Base-by-base conservation (phyloP, 116 monocot genomes). In the Trichopus zeylanicus region DNA sequence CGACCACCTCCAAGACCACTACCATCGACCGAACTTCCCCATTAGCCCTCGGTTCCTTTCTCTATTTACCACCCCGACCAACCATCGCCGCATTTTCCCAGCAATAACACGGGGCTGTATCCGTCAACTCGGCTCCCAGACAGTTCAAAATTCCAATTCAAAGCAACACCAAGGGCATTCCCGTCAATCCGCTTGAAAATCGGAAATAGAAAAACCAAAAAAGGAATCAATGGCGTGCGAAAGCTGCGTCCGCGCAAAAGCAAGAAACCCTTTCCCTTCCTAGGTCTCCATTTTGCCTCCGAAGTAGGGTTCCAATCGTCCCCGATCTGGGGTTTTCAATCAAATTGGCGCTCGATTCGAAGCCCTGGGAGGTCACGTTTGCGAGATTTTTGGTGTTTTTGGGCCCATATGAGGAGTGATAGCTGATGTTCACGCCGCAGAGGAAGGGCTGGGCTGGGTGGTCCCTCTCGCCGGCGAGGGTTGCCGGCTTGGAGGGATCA, bases 351-450 rank as follows among this genome's bases (percentile, higher is more conserved):
- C 59, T 26, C 30, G 26, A 61, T 42, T 42, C 18, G 42, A 42
- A 42, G 42, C 42, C 42, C 42, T 42, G 4, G 42, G n/a, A 4
- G 42, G 42, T 13, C 18, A 16, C n/a, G 18, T 42, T 42, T 13
- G 13, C 18, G 42, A 42, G n/a, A 42, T 47, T 55, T 15, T 60
- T 57, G 59, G 18, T 53, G 29, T 7, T 32, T 18, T 10, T 31
- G 46, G 9, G 4, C 26, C 31, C 42, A 18, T 49, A 46, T 62
- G 59, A 66, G 26, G 31, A 24, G 29, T 46, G 29, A 29, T 23
- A 46, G 32, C 33, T 76, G 67, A 98, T 98, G 91, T 98, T 98
- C 38, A 98, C 98, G 18, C 98, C 98, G 52, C 84, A 85, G 73
- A 78, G 69, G 65, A 87, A 73, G 61, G 82, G 80, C 26, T 75